Percentiles rank a stretch among this genome's conserved stretches.
phyloP scores from a whole-genome alignment of 2,329 filamentous ascomycete species.

The Endocalyx cinctus region DNA sequence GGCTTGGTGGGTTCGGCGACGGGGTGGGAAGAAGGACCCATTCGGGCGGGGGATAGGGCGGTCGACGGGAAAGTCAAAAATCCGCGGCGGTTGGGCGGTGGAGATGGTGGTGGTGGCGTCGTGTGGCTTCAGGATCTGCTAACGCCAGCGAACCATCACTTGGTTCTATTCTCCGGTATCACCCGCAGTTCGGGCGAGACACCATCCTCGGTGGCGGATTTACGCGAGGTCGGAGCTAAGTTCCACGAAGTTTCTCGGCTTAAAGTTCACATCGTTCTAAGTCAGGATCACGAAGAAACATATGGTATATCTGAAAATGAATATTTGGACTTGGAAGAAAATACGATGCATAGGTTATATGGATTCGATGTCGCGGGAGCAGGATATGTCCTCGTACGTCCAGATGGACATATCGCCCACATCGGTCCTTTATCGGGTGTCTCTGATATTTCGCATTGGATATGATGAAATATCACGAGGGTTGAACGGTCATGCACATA shows the following conservation, averaged over 20 bases:
- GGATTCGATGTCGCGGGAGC: constrained; percentile 15
- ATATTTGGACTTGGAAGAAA: constrained; percentile 17
- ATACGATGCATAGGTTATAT: constrained; percentile 17
- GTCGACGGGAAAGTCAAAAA: constrained; percentile 27
- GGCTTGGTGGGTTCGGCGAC: constrained; percentile 23
- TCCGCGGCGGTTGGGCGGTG: too few species aligned
- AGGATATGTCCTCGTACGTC: constrained; percentile 23
- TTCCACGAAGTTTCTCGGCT: constrained; percentile 10
- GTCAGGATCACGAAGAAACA: constrained; percentile 5
- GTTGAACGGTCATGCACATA: too few species aligned
- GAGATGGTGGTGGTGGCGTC: constrained; percentile 8
- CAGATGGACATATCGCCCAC: constrained; percentile 24
- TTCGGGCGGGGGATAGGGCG: constrained; percentile 44
- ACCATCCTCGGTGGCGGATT: constrained; percentile 10
- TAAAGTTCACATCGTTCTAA: constrained; percentile 17
- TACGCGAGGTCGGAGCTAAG: constrained; percentile 12
- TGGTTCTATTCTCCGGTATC: constrained; percentile 22
- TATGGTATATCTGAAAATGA: too few species aligned
- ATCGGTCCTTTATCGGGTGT: constrained; percentile 18
- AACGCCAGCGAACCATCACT: constrained; percentile 15
- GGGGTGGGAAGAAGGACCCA: constrained; percentile 22
- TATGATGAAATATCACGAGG: too few species aligned
- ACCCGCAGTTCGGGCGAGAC: constrained; percentile 8
- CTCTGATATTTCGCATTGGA: too few species aligned
- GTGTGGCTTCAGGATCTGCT: constrained; percentile 19